phyloP scores from a whole-genome alignment of 2,329 filamentous ascomycete genomes.

The Cercospora citrullina region DNA sequence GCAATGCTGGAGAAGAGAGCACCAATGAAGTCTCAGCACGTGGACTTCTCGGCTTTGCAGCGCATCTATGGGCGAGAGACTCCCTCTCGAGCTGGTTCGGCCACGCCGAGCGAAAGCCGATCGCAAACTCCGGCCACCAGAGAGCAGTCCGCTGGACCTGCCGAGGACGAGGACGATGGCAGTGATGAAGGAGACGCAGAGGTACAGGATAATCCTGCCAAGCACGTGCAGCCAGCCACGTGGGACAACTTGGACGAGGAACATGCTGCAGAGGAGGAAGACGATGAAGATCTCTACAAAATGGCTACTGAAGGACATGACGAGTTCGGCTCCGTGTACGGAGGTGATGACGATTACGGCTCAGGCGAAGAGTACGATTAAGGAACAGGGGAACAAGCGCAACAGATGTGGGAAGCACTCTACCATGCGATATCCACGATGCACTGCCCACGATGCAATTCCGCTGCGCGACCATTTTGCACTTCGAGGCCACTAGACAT shows the following conservation, averaged over 20 bases:
- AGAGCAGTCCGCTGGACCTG: slow-evolving; percentile 16
- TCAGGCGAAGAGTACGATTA: slow-evolving; percentile 20
- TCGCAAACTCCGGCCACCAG: slow-evolving; percentile 10
- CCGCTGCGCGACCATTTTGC: too few relatives aligned
- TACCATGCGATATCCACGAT: not conserved
- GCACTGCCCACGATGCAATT: not conserved
- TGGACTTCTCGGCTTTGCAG: slow-evolving; percentile 51
- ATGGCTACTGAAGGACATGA: slow-evolving; percentile 10
- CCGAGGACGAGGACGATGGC: slow-evolving; percentile 6
- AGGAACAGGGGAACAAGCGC: not conserved
- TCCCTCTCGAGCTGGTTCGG: slow-evolving; percentile 22
- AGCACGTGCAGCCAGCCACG: slow-evolving; percentile 11
- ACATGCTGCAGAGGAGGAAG: slow-evolving; percentile 25
- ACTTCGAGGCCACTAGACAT: not conserved
- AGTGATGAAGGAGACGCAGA: slow-evolving; percentile 14
- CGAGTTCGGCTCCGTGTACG: slow-evolving; percentile 14
- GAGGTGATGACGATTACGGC: slow-evolving; percentile 15
- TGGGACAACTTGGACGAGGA: slow-evolving; percentile 19
- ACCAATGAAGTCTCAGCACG: slow-evolving; percentile 44
- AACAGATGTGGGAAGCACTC: not conserved
- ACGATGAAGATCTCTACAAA: slow-evolving; percentile 16
- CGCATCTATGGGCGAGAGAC: slow-evolving; percentile 40
- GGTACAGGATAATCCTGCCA: slow-evolving; percentile 14
- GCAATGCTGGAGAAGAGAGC: slow-evolving; percentile 50
- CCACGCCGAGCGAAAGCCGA: slow-evolving; percentile 19